Base-by-base conservation (phyloP, 1,284 basidiomycete genomes). In the Melanopsichium pennsylvanicum region DNA sequence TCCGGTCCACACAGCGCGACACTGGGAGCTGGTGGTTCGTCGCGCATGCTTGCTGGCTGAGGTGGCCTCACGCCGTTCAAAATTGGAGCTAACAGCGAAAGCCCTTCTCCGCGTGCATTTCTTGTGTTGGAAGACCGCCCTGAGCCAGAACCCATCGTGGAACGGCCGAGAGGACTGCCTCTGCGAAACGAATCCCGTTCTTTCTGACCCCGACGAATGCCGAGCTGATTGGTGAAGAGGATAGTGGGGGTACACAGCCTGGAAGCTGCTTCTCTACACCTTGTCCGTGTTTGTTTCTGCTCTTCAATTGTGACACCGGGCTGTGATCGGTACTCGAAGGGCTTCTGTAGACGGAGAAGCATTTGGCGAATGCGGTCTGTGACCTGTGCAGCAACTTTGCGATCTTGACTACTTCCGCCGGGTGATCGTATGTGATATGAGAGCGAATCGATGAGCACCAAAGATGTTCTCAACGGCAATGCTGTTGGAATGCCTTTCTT, bases 211-310 rank as follows among this genome's bases (percentile, higher is more conserved):
- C 54, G 36, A 4, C 58, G 48, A 6, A 68, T 47, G n/a, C 52
- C 54, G 10, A 68, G 47, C 31, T 68, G 64, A n/a, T 61, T 68
- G 2, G 64, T 57, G 29, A 68, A 68, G 12, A 68, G 44, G 15
- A 68, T 50, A 2, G 64, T 68, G 5, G 64, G 64, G 2, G 43
- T 38, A 32, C 64, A 68, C 26, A 68, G 27, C 40, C 44, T 51
- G 3, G 27, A n/a, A 5, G 58, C 58, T 4, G 61, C 44, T 4
- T 52, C 52, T 1, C 6, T n/a, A 21, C 36, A 37, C 22, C 32
- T 27, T 16, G 43, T 31, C 16, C 49, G 37, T 10, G 45, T 25
- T n/a, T 40, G 33, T 25, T 42, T 23, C 19, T 32, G 43, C 25
- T 39, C 44, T 16, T 68, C 56, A 4, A 12, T 16, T 4, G 46